Base-by-base conservation (phyloP, 2,329 filamentous ascomycete genomes). In the Cercospora zeae-maydis region DNA sequence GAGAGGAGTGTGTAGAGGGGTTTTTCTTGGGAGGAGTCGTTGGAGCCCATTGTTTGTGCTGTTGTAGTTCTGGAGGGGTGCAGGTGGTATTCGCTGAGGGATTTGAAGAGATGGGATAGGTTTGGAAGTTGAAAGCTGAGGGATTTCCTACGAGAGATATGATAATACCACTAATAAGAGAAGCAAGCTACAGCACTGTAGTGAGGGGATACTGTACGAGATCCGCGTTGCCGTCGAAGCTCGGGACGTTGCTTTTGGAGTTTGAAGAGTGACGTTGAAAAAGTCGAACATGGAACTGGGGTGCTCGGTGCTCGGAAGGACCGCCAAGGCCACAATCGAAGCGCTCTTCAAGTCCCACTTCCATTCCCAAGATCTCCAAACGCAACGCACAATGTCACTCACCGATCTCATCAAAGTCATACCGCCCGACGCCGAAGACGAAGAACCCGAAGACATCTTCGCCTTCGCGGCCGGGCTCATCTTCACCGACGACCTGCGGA, bases 401-500 rank as follows among this genome's bases (percentile, higher is more conserved):
- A 71, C 67, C 13, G 72, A 73, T 24, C 65, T 73, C 24, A 66
- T 75, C 24, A 67, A 62, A 16, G 65, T 73, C 13, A 63, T 73
- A 13, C 57, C 66, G 1, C 66, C 69, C 1, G 68, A 70, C 16
- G 34, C 27, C 7, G 56, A 64, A 4, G 27, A 58, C 6, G 55
- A 58, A 47, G 67, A 67, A 13, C 60, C 66, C 9, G 71, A 74
- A 58, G 72, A 74, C 74, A 82, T 84, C 68, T 82, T 91, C 70
- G 78, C 79, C 34, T 79, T 80, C 33, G 80, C 85, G 0, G 81
- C 89, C 1, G 84, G 83, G 65, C 80, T 86, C 66, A 84, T 90
- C 73, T 90, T 90, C 77, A 83, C 86, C 3, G 86, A 90, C 74
- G 88, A 91, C 75, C 78, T 86, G 58, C 82, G 81, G 62, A 87